phyloP scores from a whole-genome alignment of 257 asterid genomes.

The Fraxinus quadrangulata region DNA sequence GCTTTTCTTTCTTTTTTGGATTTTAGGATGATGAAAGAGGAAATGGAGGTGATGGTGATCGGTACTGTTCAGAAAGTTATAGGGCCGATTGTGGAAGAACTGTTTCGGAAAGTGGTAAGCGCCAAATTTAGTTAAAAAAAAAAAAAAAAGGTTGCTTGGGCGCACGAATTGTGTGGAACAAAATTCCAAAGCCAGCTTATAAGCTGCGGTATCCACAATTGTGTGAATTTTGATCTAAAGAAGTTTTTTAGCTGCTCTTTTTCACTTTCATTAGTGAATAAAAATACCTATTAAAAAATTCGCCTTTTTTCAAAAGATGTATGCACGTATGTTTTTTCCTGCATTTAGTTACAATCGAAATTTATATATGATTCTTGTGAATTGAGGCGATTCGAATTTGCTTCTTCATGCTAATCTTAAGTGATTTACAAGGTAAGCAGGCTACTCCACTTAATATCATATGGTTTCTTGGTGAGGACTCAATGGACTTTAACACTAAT shows the following conservation, averaged over 20 bases:
- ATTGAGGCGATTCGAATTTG: neutral
- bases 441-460: neutral
- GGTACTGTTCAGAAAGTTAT: neutral
- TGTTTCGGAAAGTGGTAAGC: constrained; percentile 7
- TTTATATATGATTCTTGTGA: neutral
- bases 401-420: neutral
- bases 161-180: too few species aligned
- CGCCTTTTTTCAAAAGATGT: neutral
- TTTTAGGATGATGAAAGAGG: constrained; percentile 8
- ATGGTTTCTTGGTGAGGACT: neutral
- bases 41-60: constrained; percentile 14
- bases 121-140: neutral
- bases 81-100: neutral
- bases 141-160: too few species aligned
- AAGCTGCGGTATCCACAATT: too few species aligned
- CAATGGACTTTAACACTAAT: neutral
- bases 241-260: neutral
- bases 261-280: neutral
- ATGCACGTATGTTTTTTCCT: too few species aligned
- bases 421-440: neutral
- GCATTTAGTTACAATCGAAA: neutral
- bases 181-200: too few species aligned
- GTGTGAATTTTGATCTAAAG: too few species aligned
- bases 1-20: neutral
- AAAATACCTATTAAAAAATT: too few species aligned